A percentile compares a stretch with the other conserved stretches of the same genome.
These are phyloP conservation scores for Thelonectria rubi DNA, from an alignment of 2,329 filamentous ascomycete genomes.

Conservation along the genomic window DNA sequence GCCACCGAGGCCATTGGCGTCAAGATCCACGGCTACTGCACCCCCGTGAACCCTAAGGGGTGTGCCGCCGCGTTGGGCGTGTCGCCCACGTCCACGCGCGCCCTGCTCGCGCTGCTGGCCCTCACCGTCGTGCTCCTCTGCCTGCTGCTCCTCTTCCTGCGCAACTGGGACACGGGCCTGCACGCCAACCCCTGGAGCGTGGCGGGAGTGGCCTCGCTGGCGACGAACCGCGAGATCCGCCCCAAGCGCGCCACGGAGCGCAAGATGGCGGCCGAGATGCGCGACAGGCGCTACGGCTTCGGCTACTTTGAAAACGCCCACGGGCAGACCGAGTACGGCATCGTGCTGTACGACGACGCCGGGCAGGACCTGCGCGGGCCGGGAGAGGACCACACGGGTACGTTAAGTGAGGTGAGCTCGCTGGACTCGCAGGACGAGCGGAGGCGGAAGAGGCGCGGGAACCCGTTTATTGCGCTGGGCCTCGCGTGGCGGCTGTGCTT, in stretches of 20 bases:
- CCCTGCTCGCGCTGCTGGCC: constrained; percentile 34
- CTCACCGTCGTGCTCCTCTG: constrained; percentile 35
- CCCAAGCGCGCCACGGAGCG: constrained; percentile 32
- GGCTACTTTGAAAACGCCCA: constrained; percentile 37
- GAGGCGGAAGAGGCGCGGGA: constrained; percentile 23
- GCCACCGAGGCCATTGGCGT: constrained; percentile 40
- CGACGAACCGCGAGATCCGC: constrained; percentile 38
- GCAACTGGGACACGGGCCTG: constrained; percentile 38
- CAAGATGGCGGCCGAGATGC: constrained; percentile 39
- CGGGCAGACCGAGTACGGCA: constrained; percentile 37
- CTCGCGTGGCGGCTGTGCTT: constrained; percentile 49
- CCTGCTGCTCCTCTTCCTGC: constrained; percentile 31
- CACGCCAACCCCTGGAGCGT: constrained; percentile 48
- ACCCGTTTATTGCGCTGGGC: constrained; percentile 50
- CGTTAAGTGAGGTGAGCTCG: constrained; percentile 33
- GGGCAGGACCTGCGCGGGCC: constrained; percentile 25
- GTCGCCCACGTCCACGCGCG: constrained; percentile 28
- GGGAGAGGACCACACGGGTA: neutral
- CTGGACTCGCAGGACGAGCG: constrained; percentile 17
- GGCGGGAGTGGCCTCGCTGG: constrained; percentile 38
- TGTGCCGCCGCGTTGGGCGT: constrained; percentile 40
- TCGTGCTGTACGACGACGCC: constrained; percentile 37
- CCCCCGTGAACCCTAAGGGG: constrained; percentile 28
- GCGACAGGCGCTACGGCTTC: constrained; percentile 39
- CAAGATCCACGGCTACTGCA: constrained; percentile 41